Percentiles rank a stretch among this genome's conserved stretches.
Evolutionary conservation across 1,284 basidiomycete species (phyloP).

Genomic region (Athelia sp.): DNA sequence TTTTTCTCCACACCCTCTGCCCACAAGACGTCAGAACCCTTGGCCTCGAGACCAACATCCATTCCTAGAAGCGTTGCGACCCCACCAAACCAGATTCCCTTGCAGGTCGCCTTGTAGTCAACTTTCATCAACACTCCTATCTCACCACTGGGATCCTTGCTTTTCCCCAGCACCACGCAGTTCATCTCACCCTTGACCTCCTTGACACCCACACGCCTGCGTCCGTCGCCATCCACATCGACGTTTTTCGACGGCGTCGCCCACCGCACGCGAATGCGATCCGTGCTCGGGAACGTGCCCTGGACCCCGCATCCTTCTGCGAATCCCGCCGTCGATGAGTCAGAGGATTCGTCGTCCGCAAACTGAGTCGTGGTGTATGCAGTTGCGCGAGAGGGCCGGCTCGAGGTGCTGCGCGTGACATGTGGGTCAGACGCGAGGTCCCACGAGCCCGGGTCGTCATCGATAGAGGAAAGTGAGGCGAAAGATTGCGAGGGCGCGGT

Average conservation of each 20-base stretch:
- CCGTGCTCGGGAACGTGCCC: conserved; percentile 73
- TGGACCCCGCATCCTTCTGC: conserved; percentile 63
- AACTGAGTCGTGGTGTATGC: conserved; percentile 52
- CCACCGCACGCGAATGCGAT: conserved; percentile 72
- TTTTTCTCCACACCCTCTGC: conserved; percentile 38
- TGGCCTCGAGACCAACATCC: conserved; percentile 64
- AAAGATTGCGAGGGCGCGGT: conserved; percentile 51
- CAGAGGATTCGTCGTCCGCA: conserved; percentile 78
- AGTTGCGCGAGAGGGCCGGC: conserved; percentile 44
- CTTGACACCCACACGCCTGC: conserved; percentile 62
- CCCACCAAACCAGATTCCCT: conserved; percentile 73
- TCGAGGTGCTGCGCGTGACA: conserved; percentile 51
- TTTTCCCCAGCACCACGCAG: conserved; percentile 51
- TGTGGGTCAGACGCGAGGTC: conserved; percentile 73
- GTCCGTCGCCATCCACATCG: conserved; percentile 41
- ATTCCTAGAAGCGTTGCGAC: conserved; percentile 77
- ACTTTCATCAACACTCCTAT: conserved; percentile 61
- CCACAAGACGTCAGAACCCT: conserved; percentile 66
- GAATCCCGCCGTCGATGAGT: conserved; percentile 55
- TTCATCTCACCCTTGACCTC: conserved; percentile 62
- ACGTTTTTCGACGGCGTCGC: conserved; percentile 56
- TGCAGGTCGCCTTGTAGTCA: conserved; percentile 68
- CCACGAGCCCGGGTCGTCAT: conserved; percentile 64
- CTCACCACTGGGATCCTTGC: conserved; percentile 29
- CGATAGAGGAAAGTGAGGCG: conserved; percentile 69